Evolutionary conservation across 73 alveolate species (phyloP), one percentile per base, ranked within the genome.

Genomic region (Stentor roeselii): DNA sequence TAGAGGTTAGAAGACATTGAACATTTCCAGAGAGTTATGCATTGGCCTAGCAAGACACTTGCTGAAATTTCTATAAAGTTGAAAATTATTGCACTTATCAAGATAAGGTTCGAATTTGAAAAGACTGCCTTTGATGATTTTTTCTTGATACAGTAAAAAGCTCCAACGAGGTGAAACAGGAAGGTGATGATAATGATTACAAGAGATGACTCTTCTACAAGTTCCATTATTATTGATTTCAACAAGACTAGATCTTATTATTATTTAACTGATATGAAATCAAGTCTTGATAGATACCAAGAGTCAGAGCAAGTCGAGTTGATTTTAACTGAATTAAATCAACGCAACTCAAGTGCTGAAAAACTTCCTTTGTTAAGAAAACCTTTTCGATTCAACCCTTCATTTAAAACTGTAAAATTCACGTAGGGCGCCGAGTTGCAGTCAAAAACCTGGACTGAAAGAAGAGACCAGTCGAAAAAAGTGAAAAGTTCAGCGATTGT

Each of bases 391-490:
- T 21, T 67, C 34, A 32, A 67, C 42, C 21, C 80, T 34, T 67
- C 80, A 21, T 2, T 30, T 21, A 2, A 14, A 21, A 21, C 21
- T 14, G 80, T 67, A 67, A 67, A 30, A 30, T 21, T 67, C 21
- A 67, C 67, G 15, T 67, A 67, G 80, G 80, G 42, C 11, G 80
- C 80, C 34, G 80, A 67, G 37, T 67, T 21, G 2, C 41, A 67
- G 34, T 36, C 80, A 21, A 67, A 67, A 67, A 21, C 37, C 21
- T 67, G 80, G 80, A n/a, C 37, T 27, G 80, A 67, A 67, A 21
- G 41, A 1, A 0, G 80, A 67, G 37, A 21, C 21, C 80, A 36
- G 0, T 21, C 80, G 41, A 21, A 67, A 32, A 21, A 67, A 32
- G 80, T 67, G 14, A 67, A 67, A 32, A 21, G 34, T 40, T 32